A percentile compares a stretch with the other conserved stretches of the same genome.
phyloP scores from a whole-genome alignment of 1,284 basidiomycete genomes.

The Ustilago xerochloae region DNA sequence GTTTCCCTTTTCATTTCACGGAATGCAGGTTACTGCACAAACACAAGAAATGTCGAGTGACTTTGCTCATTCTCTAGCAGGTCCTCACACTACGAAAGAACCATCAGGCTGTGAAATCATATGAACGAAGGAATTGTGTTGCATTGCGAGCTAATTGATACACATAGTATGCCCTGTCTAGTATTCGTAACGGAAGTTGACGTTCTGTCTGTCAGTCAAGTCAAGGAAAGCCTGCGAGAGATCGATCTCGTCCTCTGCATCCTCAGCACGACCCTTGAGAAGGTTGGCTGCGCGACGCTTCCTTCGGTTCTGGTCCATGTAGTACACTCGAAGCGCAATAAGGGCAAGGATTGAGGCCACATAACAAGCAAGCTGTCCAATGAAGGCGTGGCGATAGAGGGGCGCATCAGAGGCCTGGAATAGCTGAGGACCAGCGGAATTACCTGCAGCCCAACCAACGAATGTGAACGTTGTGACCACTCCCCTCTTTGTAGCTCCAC shows the following conservation, averaged over 20 bases:
- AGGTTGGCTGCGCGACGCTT: slow-evolving; percentile 39
- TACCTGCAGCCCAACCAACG: slow-evolving; percentile 55
- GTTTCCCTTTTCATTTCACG: neutral
- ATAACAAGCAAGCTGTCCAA: slow-evolving; percentile 72
- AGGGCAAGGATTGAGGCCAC: slow-evolving; percentile 70
- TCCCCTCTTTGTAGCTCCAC: slow-evolving; percentile 54
- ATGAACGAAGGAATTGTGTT: too few species aligned
- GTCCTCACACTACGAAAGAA: too few species aligned
- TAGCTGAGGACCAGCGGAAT: slow-evolving; percentile 57
- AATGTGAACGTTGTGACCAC: slow-evolving; percentile 46
- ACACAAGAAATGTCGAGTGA: too few species aligned
- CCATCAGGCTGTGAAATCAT: too few species aligned
- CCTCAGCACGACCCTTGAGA: slow-evolving; percentile 26
- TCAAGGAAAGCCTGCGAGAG: slow-evolving; percentile 38
- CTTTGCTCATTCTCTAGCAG: too few species aligned
- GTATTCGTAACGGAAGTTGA: slow-evolving; percentile 47
- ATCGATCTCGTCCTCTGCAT: slow-evolving; percentile 40
- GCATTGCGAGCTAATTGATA: too few species aligned
- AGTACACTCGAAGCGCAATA: slow-evolving; percentile 70
- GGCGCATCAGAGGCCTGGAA: slow-evolving; percentile 52
- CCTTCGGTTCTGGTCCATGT: slow-evolving; percentile 71
- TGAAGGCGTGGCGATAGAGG: slow-evolving; percentile 70
- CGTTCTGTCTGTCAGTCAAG: slow-evolving; percentile 44
- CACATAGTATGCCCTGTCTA: slow-evolving; percentile 3
- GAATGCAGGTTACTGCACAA: too few species aligned